Percentiles rank a stretch among this genome's conserved stretches.
Evolutionary conservation across 768 basidiomycete species (phyloP).

Genomic region (Boletus sp.): DNA sequence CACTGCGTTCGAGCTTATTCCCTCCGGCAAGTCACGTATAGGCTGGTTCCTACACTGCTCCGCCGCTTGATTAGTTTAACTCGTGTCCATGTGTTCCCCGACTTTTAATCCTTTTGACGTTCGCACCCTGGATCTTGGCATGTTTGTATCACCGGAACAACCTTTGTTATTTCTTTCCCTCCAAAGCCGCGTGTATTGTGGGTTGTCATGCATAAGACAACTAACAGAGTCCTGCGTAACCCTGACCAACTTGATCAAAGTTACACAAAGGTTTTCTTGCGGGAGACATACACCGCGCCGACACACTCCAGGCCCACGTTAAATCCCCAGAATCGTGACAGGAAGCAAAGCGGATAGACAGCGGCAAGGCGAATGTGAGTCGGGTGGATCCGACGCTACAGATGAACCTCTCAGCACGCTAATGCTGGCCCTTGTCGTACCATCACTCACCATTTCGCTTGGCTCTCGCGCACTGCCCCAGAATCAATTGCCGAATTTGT

Average conservation of each 20-base stretch:
- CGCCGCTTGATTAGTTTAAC: neutral
- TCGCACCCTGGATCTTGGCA: neutral
- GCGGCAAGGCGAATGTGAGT: neutral
- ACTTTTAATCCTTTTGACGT: neutral
- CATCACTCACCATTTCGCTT: conserved; percentile 16
- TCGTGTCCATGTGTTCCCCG: neutral
- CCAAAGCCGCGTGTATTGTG: neutral
- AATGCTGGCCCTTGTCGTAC: neutral
- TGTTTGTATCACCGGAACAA: neutral
- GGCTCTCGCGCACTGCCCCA: conserved; percentile 4
- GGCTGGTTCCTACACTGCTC: too few relatives aligned
- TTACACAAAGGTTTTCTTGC: neutral
- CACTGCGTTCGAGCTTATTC: neutral
- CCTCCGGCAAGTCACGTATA: neutral
- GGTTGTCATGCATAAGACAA: neutral
- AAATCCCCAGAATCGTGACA: neutral
- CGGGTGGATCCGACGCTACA: neutral
- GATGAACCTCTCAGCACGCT: neutral
- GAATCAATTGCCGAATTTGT: conserved; percentile 11
- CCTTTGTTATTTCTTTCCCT: neutral
- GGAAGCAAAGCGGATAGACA: conserved; percentile 6
- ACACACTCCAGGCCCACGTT: neutral
- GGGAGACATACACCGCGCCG: neutral
- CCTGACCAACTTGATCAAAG: neutral
- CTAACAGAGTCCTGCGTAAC: neutral